phyloP scores from a whole-genome alignment of 1,139 yeast genomes.

The Torulaspora pretoriensis region DNA sequence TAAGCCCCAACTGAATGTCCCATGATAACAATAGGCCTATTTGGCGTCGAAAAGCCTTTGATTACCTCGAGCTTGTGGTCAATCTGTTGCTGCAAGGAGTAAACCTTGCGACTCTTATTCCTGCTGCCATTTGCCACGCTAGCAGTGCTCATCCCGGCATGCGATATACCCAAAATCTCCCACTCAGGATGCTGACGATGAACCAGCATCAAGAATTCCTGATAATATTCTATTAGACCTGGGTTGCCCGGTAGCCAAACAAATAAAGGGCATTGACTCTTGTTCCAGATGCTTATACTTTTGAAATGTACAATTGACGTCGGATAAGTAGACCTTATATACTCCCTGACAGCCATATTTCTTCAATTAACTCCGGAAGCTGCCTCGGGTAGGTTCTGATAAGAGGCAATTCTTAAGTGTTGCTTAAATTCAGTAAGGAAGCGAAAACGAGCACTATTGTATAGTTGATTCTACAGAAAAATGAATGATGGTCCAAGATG shows the following conservation, averaged over 20 bases:
- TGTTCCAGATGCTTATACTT: constrained; percentile 1
- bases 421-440: not conserved
- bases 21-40: constrained; percentile 44
- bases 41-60: constrained; percentile 31
- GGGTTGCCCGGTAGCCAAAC: constrained; percentile 68
- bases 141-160: constrained; percentile 35
- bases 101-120: constrained; percentile 26
- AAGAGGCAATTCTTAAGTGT: not conserved
- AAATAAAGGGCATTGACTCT: constrained; percentile 36
- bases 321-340: constrained; percentile 7
- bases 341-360: constrained; percentile 6
- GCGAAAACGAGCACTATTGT: not conserved
- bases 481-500: not conserved
- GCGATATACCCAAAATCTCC: constrained; percentile 52
- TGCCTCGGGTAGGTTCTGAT: not conserved
- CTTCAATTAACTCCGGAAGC: not conserved
- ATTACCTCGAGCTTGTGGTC: constrained; percentile 47
- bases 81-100: constrained; percentile 48
- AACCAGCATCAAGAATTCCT: constrained; percentile 45
- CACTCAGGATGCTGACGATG: constrained; percentile 44
- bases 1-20: constrained; percentile 64
- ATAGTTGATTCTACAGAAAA: not conserved
- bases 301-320: constrained; percentile 14
- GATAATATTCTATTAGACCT: constrained; percentile 56
- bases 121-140: constrained; percentile 1